Base-by-base conservation (phyloP, 2,329 filamentous ascomycete species). In the Pyrenophora tritici-repentis region DNA sequence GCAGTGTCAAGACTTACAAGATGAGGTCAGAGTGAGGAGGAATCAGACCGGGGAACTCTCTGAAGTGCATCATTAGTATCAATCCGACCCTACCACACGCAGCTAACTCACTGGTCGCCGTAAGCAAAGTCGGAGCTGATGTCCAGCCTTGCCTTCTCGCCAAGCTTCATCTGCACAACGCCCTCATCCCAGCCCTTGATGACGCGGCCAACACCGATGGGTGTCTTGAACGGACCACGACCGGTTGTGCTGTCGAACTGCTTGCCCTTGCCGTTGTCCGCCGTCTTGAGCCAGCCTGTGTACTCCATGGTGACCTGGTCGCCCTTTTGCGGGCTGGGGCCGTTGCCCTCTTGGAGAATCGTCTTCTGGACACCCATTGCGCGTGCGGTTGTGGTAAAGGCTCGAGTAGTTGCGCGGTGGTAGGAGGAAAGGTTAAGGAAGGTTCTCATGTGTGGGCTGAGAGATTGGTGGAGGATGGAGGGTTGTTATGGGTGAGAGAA, bases 71-170 rank as follows among this genome's bases (percentile, higher is more conserved):
- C 18, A 36, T 58, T 43, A 56, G 48, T n/a, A 47, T 32, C 2
- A 4, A 8, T 13, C 0, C 26, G 7, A 9, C 8, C 9, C 6
- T 6, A 12, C 8, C 4, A 14, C 0, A 29, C 6, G 4, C n/a
- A 29, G 17, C 16, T 9, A 16, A 59, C 59, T 50, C 45, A 63
- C 57, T 66, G 62, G 45, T 16, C 39, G 42, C 66, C 66, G 42
- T 68, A 68, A 14, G 47, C 57, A 43, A 62, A 82, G 73, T 81
- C 90, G 86, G 82, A 82, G 56, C 86, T 83, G 71, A 97, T 97
- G 64, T 88, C 88, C 55, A 97, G 81, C 41, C 84, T 88, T 45
- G 90, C 87, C 81, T 89, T 92, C 83, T 97, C 93, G 72, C 92
- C 92, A 48, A 95, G 81, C 74, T 87, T 87, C 92, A 97, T 96